Base-by-base conservation (phyloP, 768 basidiomycete genomes). In the Candolleomyces aberdarensis region DNA sequence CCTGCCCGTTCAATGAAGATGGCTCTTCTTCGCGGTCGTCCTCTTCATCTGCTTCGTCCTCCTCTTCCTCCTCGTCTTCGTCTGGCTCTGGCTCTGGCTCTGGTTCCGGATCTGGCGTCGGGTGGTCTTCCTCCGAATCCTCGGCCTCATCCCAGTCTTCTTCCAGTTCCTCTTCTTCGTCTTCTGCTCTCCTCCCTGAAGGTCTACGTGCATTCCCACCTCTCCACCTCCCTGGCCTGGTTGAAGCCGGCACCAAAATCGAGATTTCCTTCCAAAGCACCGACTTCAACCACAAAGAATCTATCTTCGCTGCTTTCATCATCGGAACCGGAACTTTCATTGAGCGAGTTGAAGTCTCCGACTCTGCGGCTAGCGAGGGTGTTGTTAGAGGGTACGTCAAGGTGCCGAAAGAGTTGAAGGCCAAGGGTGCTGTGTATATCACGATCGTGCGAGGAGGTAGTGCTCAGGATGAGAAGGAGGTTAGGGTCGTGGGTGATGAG, bases 371-470 rank as follows among this genome's bases (percentile, higher is more conserved):
- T 7, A 6, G 70, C 15, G 29, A 60, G 50, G 60, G 29, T 7
- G 22, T 26, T 26, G 36, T 29, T 3, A 9, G 50, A 6, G 31
- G 20, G 58, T 71, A 61, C 47, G 69, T 72, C 4, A 67, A 66
- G 32, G 70, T 86, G 20, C 86, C 85, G 0, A 59, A 64, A 9
- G 75, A 74, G 3, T 59, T 85, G 26, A 56, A 62, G 8, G 62
- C 59, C 14, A 64, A 63, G 58, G 86, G 86, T 3, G 76, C 78
- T 5, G 80, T 82, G 10, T 89, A 83, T 70, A 78, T 81, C 8
- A 68, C 84, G 58, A 73, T 85, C 49, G 56, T 79, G 75, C 56
- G 76, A 65, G 64, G 32, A 7, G 73, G 71, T 39, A 50, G 32
- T 56, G 57, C 60, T n/a, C 64, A 66, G 55, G 54, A 56, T 11